These are phyloP conservation scores for Tolypocladium ophioglossoides DNA, from an alignment of 2,329 filamentous ascomycete species.

Conservation along the genomic window DNA sequence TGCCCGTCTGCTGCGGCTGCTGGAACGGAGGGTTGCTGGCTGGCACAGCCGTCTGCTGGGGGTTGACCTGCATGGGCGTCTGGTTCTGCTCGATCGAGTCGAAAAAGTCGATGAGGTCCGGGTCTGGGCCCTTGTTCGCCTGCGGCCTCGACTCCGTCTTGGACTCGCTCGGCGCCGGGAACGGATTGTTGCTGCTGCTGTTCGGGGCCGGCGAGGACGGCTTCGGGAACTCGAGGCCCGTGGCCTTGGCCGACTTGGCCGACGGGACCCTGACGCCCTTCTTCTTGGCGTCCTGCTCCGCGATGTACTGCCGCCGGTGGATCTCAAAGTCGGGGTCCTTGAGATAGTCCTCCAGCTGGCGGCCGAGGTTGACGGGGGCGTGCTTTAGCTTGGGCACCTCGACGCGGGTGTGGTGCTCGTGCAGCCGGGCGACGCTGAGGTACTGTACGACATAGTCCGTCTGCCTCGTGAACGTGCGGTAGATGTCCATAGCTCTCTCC, in stretches of 20 bases:
- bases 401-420: conserved; percentile 82
- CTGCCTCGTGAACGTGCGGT: conserved; percentile 82
- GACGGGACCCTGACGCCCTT: conserved; percentile 25
- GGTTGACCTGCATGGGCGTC: conserved; percentile 49
- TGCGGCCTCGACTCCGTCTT: conserved; percentile 31
- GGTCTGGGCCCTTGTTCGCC: conserved; percentile 51
- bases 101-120: conserved; percentile 89
- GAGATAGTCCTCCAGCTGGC: conserved; percentile 87
- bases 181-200: conserved; percentile 26
- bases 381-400: conserved; percentile 97
- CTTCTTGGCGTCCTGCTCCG: conserved; percentile 67
- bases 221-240: conserved; percentile 25
- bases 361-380: conserved; percentile 81
- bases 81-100: conserved; percentile 87
- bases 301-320: conserved; percentile 83
- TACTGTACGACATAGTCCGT: conserved; percentile 91
- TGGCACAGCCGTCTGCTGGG: conserved; percentile 22
- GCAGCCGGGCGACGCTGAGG: conserved; percentile 74
- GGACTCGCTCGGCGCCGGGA: conserved; percentile 25
- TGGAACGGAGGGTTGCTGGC: conserved; percentile 24
- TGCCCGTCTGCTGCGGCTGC: conserved; percentile 27
- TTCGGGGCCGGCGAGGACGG: conserved; percentile 22
- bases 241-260: conserved; percentile 22
- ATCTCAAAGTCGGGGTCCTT: conserved; percentile 92
- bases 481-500: conserved; percentile 82